These are phyloP conservation scores for Sporothrix pseudoabietina DNA, from an alignment of 2,329 filamentous ascomycete species.

Conservation along the genomic window DNA sequence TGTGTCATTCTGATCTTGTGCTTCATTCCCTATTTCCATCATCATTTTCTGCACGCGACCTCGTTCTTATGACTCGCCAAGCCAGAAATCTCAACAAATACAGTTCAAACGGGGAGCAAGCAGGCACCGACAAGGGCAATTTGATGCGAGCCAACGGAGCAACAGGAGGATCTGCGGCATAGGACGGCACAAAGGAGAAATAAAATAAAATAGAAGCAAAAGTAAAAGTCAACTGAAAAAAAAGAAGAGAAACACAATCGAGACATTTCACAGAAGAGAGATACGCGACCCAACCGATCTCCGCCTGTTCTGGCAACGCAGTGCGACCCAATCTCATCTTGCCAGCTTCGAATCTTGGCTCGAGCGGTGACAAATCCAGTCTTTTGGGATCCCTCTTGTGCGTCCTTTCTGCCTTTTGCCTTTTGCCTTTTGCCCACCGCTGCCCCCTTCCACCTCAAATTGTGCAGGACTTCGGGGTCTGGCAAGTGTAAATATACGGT, in stretches of 20 bases:
- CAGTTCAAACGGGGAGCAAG: neutral
- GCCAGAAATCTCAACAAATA: neutral
- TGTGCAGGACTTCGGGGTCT: conserved; percentile 5
- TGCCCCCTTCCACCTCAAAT: neutral
- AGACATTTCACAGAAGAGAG: neutral
- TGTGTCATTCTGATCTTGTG: conserved; percentile 6
- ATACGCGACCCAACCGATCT: conserved; percentile 2
- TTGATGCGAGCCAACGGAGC: conserved; percentile 18
- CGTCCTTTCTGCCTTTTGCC: neutral
- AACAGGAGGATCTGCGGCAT: conserved; percentile 16
- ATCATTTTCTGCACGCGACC: conserved; percentile 6
- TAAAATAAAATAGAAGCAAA: neutral
- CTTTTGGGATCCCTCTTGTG: neutral
- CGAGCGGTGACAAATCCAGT: conserved; percentile 9
- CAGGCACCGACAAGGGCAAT: conserved; percentile 16
- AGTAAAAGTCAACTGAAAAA: neutral
- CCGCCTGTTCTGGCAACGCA: neutral
- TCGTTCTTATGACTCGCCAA: neutral
- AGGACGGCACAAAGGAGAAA: neutral
- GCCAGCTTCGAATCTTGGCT: conserved; percentile 15
- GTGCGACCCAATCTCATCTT: conserved; percentile 6
- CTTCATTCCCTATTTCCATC: neutral
- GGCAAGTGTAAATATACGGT: neutral
- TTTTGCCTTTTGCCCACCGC: neutral
- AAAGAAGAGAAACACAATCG: neutral